A percentile compares a stretch with the other conserved stretches of the same genome.
Evolutionary conservation across 495 filamentous ascomycete species (phyloP).

Genomic region (Xylaria venustula): DNA sequence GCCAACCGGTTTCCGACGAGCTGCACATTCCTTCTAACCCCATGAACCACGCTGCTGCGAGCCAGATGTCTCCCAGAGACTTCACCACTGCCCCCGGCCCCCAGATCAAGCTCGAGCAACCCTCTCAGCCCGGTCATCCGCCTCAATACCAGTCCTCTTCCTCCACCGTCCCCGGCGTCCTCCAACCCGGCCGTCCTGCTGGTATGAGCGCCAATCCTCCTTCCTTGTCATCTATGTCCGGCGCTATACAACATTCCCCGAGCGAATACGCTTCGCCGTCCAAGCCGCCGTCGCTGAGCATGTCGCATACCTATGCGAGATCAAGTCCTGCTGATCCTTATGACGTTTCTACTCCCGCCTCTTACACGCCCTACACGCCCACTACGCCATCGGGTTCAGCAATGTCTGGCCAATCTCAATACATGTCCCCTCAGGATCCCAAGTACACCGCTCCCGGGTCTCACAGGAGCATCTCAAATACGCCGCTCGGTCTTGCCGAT

Average conservation of each 20-base stretch:
- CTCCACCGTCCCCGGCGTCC: conserved; percentile 62
- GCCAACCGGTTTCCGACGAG: conserved; percentile 58
- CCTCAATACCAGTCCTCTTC: conserved; percentile 56
- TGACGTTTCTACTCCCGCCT: conserved; percentile 57
- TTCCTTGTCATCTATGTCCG: conserved; percentile 62
- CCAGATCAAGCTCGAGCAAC: conserved; percentile 65
- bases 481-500: conserved; percentile 85
- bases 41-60: conserved; percentile 39
- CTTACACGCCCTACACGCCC: conserved; percentile 68
- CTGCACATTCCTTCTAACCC: conserved; percentile 67
- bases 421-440: conserved; percentile 62
- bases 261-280: conserved; percentile 63
- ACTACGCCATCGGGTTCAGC: conserved; percentile 60
- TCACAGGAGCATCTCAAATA: conserved; percentile 73
- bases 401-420: conserved; percentile 49
- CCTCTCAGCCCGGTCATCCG: conserved; percentile 41
- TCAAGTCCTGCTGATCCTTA: conserved; percentile 73
- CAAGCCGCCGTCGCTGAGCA: conserved; percentile 59
- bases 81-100: conserved; percentile 48
- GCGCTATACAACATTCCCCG: conserved; percentile 52
- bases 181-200: conserved; percentile 70
- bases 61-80: conserved; percentile 50
- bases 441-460: conserved; percentile 68
- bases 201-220: conserved; percentile 66
- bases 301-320: conserved; percentile 69